Evolutionary conservation across 495 filamentous ascomycete species (phyloP).

Genomic region (Thermochaetoides thermophila): DNA sequence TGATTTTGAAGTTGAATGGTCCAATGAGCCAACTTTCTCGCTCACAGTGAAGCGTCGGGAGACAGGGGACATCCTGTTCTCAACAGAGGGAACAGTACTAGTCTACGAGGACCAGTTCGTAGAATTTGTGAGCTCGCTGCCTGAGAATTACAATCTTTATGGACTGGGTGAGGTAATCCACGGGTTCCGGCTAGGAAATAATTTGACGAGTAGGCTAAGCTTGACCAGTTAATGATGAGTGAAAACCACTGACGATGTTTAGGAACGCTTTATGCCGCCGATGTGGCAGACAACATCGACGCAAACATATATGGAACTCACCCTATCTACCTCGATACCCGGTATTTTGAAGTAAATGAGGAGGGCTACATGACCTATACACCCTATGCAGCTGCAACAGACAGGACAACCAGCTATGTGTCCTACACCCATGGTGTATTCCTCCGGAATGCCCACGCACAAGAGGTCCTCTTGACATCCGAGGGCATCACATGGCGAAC

Average conservation of each 20-base stretch:
- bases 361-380: slow-evolving; percentile 37
- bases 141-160: slow-evolving; percentile 61
- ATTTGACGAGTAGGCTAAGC: slow-evolving; percentile 54
- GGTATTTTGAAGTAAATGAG: slow-evolving; percentile 41
- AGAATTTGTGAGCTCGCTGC: slow-evolving; percentile 55
- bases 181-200: slow-evolving; percentile 52
- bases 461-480: slow-evolving; percentile 53
- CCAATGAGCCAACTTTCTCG: slow-evolving; percentile 53
- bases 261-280: slow-evolving; percentile 45
- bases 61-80: slow-evolving; percentile 56
- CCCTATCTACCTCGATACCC: slow-evolving; percentile 72
- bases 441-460: slow-evolving; percentile 61
- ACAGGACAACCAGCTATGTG: slow-evolving; percentile 40
- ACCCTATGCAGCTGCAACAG: slow-evolving; percentile 29
- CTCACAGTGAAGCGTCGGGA: slow-evolving; percentile 52
- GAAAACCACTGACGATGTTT: too few relatives aligned
- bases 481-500: slow-evolving; percentile 63
- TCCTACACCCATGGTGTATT: slow-evolving; percentile 72
- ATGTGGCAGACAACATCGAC: slow-evolving; percentile 46
- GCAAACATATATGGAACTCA: slow-evolving; percentile 73
- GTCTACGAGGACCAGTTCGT: slow-evolving; percentile 77
- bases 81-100: slow-evolving; percentile 49
- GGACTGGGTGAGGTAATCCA: slow-evolving; percentile 74
- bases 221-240: too few relatives aligned
- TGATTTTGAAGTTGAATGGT: slow-evolving; percentile 47